These are phyloP conservation scores for Diplodia scrobiculata DNA, from an alignment of 2,329 filamentous ascomycete species.

Conservation along the genomic window DNA sequence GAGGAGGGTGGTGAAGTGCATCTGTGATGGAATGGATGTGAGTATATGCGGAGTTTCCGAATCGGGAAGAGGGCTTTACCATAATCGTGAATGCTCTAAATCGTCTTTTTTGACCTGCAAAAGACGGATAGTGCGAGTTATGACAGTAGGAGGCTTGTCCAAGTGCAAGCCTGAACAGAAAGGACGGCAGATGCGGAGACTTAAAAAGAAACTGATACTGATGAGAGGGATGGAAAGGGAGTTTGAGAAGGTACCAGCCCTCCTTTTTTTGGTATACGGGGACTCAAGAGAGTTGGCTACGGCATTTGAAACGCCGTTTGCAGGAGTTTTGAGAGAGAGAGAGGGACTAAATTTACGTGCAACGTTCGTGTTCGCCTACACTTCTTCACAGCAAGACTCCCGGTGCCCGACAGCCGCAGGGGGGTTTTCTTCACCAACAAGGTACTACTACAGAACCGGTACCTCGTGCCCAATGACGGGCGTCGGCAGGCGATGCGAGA, in stretches of 20 bases:
- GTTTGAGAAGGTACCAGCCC: not conserved
- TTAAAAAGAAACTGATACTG: not conserved
- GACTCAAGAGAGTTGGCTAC: not conserved
- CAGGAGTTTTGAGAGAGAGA: not conserved
- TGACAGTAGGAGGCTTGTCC: not conserved
- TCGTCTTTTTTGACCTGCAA: not conserved
- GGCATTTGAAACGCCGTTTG: not conserved
- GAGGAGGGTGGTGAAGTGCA: not conserved
- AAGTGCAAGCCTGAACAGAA: not conserved
- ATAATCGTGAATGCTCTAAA: not conserved
- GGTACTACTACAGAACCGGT: not conserved
- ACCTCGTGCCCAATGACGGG: not conserved
- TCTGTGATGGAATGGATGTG: not conserved
- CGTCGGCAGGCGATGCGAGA: not conserved
- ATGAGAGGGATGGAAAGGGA: not conserved
- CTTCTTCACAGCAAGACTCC: not conserved
- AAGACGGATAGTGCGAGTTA: not conserved
- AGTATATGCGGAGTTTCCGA: not conserved
- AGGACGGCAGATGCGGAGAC: not conserved
- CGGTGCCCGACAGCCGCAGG: not conserved
- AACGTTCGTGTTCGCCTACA: constrained; percentile 13
- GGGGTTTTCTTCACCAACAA: not conserved
- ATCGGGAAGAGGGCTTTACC: no score
- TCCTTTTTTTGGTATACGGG: not conserved
- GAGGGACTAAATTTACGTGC: not conserved